Percentiles rank a stretch among this genome's conserved stretches.
phyloP scores from a whole-genome alignment of 805 yeast species.

The Nakazawaea molendinolei region DNA sequence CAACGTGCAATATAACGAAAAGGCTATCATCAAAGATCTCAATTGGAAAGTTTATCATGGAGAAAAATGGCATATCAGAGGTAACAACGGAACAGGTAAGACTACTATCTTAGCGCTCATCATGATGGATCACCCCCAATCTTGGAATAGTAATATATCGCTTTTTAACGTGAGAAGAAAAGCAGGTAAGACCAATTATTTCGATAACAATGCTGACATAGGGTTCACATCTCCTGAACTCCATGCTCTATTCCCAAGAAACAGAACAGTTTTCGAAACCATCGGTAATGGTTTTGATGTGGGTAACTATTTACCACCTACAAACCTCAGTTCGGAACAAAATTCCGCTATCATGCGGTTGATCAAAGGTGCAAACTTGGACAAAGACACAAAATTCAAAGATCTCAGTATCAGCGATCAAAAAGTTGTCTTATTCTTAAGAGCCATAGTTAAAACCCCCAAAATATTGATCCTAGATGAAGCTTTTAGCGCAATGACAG shows the following conservation, averaged over 20 bases:
- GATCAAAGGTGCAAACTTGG: conserved; percentile 35
- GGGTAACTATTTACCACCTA: conserved; percentile 57
- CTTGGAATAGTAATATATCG: conserved; percentile 71
- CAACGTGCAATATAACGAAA: conserved; percentile 58
- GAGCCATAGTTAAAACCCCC: conserved; percentile 78
- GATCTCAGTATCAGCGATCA: conserved; percentile 66
- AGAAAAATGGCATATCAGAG: conserved; percentile 83
- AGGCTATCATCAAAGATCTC: conserved; percentile 51
- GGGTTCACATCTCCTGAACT: conserved; percentile 91
- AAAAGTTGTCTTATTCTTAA: conserved; percentile 65
- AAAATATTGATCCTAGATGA: conserved; percentile 79
- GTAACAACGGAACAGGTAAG: conserved; percentile 90
- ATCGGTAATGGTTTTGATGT: conserved; percentile 68
- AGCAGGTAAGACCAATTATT: conserved; percentile 71
- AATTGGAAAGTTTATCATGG: conserved; percentile 64
- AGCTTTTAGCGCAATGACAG: conserved; percentile 87
- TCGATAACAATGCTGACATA: conserved; percentile 69
- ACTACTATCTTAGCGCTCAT: conserved; percentile 79
- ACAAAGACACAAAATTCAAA: conserved; percentile 36
- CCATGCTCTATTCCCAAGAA: conserved; percentile 74
- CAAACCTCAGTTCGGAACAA: conserved; percentile 30
- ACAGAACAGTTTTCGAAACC: conserved; percentile 45
- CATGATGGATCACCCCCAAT: conserved; percentile 95
- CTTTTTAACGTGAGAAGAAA: conserved; percentile 62
- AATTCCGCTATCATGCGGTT: conserved; percentile 31